Conservation (phyloP, 2,329 filamentous ascomycete species). For the Celoporthe dispersa region DNA sequence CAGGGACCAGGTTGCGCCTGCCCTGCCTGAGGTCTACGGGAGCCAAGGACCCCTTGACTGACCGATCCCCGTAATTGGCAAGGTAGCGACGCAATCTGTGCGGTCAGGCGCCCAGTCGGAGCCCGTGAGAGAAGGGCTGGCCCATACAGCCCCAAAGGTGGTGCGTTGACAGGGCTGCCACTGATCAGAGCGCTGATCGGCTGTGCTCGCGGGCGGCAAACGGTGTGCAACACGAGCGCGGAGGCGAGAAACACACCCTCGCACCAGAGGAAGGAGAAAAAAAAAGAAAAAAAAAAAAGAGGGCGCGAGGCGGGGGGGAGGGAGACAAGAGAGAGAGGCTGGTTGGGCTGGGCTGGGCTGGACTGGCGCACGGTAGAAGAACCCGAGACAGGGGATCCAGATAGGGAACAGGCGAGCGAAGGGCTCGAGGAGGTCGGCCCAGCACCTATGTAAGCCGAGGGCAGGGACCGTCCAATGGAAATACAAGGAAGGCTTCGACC, state of each 20-base stretch:
- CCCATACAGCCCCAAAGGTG: not conserved
- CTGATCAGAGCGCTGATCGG: slow-evolving; percentile 2
- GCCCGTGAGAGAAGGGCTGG: slow-evolving; percentile 1
- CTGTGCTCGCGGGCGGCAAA: not conserved
- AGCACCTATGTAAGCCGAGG: slow-evolving; percentile 1
- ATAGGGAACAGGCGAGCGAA: not conserved
- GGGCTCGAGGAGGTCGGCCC: not conserved
- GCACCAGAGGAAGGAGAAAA: no score
- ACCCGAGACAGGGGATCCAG: not conserved
- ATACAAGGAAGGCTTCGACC: not conserved
- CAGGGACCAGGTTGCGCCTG: slow-evolving; percentile 3
- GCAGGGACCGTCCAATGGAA: not conserved
- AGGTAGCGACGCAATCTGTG: not conserved
- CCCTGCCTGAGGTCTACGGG: not conserved
- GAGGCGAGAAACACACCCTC: not conserved
- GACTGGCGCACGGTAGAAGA: not conserved
- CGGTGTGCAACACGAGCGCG: not conserved
- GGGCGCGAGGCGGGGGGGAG: not conserved
- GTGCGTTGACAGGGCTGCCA: not conserved
- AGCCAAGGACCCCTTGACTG: slow-evolving; percentile 6
- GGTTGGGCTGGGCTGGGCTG: not conserved
- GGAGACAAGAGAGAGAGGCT: not conserved
- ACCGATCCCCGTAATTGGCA: not conserved
- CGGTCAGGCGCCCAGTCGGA: not conserved
- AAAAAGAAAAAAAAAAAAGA: not conserved